Conservation (phyloP, 805 yeast species). For the Teunomyces kruisii region DNA sequence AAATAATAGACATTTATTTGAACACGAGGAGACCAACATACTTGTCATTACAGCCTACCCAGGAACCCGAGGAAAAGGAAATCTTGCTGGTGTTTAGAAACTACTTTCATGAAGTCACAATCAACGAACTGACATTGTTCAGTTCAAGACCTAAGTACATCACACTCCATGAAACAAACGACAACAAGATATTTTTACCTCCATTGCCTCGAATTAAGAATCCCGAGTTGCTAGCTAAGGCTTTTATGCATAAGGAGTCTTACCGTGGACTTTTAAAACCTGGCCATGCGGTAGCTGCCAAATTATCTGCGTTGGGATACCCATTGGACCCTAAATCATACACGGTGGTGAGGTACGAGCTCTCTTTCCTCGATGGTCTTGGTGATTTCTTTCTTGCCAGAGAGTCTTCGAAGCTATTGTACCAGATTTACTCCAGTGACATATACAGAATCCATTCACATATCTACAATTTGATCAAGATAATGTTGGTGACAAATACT, state of each 20-base stretch:
- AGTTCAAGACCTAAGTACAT: constrained; percentile 14
- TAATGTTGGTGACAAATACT: constrained; percentile 39
- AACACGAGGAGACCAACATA: constrained; percentile 14
- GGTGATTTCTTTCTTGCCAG: constrained; percentile 41
- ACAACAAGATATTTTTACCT: constrained; percentile 29
- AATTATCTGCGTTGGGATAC: constrained; percentile 17
- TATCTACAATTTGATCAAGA: constrained; percentile 25
- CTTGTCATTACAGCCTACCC: constrained; percentile 2
- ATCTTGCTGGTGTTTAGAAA: constrained; percentile 19
- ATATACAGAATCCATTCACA: constrained; percentile 9
- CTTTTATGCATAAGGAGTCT: constrained; percentile 40
- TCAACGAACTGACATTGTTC: constrained; percentile 25
- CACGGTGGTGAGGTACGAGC: constrained; percentile 29
- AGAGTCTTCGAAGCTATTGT: constrained; percentile 36
- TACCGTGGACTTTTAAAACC: constrained; percentile 28
- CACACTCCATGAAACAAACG: constrained; percentile 23
- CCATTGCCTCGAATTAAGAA: constrained; percentile 32
- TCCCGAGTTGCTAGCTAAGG: constrained; percentile 29
- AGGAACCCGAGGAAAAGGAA: constrained; percentile 10
- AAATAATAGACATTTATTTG: constrained; percentile 32
- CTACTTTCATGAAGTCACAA: constrained; percentile 24
- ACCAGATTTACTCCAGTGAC: constrained; percentile 20
- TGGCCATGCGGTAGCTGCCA: constrained; percentile 25
- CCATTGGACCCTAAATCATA: constrained; percentile 19
- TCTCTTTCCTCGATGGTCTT: constrained; percentile 40